Evolutionary conservation across 2,329 filamentous ascomycete species (phyloP), one percentile per base, ranked within the genome.

Genomic region (Sclerotinia trifoliorum): DNA sequence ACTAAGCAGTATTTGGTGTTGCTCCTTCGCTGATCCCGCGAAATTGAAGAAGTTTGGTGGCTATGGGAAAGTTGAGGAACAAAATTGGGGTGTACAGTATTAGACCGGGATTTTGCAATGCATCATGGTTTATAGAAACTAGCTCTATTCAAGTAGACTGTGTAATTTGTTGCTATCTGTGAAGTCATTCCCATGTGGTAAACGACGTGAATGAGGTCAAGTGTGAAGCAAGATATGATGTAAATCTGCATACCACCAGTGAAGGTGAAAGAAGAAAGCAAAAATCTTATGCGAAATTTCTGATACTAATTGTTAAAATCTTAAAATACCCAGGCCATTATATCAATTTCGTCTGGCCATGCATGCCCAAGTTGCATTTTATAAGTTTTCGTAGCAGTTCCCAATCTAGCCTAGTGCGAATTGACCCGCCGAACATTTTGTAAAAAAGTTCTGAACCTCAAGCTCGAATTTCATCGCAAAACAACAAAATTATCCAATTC

Each of bases 51-150:
- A 66, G 46, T 54, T 69, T 70, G 58, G 55, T 65, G 55, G 65
- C 60, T 68, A 67, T 66, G 51, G 24, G 71, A 32, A 66, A 67
- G 64, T 26, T 52, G 29, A 68, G 64, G 69, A 69, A 67, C 42
- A 42, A 68, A 66, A 67, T 65, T 65, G 61, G 56, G 57, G 69
- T 74, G 73, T 76, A 76, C 69, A 76, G 70, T 75, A 75, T 68
- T 75, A 76, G 71, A 76, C 54, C 67, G 70, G 65, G 49, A 51
- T 69, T 72, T 51, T 68, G 66, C 67, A 74, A 74, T 71, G 66
- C 69, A 73, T 71, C 51, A 62, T 62, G 70, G 65, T 68, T 67
- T 62, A 68, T 61, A 56, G 68, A 60, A 35, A 49, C 26, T 21
- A 49, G 46, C 49, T 44, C 24, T 44, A 32, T 29, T 21, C 29